Base-by-base conservation (phyloP, 2,329 filamentous ascomycete genomes). In the Apiospora pterosperma region DNA sequence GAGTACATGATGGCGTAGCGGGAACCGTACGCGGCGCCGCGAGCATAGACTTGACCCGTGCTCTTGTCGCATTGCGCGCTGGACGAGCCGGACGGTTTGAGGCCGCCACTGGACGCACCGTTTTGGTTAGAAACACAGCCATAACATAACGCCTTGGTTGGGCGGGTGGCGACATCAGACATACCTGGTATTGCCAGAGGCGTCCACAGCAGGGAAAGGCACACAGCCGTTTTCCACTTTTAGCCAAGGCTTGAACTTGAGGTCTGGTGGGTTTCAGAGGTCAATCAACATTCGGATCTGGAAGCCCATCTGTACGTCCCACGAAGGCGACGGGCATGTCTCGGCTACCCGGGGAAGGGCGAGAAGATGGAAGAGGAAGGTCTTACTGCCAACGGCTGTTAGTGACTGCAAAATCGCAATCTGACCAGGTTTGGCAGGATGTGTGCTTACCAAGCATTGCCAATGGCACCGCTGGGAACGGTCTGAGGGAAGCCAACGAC, bases 121-220 rank as follows among this genome's bases (percentile, higher is more conserved):
- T 39, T 36, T 58, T 68, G 60, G 68, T 69, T 36, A 65, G 25
- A 5, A 52, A 42, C 5, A 28, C 19, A 14, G 28, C 7, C 31
- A 1, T n/a, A 19, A 34, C 1, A 6, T n/a, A 19, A 34, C 1
- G 5, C 6, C 41, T 31, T 12, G 31, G 25, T 39, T 68, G 39
- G 66, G 58, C 28, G 23, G 16, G 58, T 36, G 23, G 16, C n/a
- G 36, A 31, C 39, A 12, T 39, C 34, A 23, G n/a, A 52, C 36
- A 23, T 64, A 72, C 72, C 69, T 63, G 12, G 71, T 72, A 63
- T 74, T 72, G 52, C 85, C 85, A 0, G 76, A 72, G 1, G 78
- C 79, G 67, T 88, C 82, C 1, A 88, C 85, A 1, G 82, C 85
- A 0, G 85, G 84, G 68, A 84, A 88, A 0, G 85, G 85, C 6